Base-by-base conservation (phyloP, 2,329 filamentous ascomycete species). In the Alternaria infectoria region DNA sequence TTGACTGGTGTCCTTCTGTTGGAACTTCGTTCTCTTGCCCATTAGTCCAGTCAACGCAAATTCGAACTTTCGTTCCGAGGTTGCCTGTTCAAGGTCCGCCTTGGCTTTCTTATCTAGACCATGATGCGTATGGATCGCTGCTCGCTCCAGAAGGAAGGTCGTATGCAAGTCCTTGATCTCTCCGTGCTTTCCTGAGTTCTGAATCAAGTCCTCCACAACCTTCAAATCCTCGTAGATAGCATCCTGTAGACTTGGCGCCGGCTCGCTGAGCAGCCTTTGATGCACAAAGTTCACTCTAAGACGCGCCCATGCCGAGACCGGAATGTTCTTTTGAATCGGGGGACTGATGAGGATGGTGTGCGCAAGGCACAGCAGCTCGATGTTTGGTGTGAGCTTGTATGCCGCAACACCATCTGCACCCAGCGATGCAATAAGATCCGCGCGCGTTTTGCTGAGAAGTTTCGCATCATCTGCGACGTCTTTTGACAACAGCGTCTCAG, bases 21-120 rank as follows among this genome's bases (percentile, higher is more conserved):
- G 93, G 61, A 89, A 96, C 69, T 87, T 91, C 1, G 93, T 96
- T 64, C 91, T 85, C 81, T 93, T 98, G 15, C 96, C 96, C 69
- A 99, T 81, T 21, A 92, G 88, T 40, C 96, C 96, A 0, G 93
- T 96, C 59, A 99, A 79, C 0, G 90, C 91, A 79, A 96, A 98
- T 17, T 88, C 85, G 62, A 99, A 92, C 0, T 88, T 86, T n/a
- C 89, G 90, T 36, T 87, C 81, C 47, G 82, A 81, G 0, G 89
- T 87, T 0, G 94, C 94, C 60, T 87, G 82, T 23, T 89, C 85
- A 6, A 99, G 81, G 65, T 92, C 90, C 51, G 89, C 85, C 65
- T 87, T 86, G 0, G 95, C 94, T 73, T 91, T 90, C 45, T 86
- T 86, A 72, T 97, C 93, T 45, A 92, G 86, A 1, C 94, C 93